A percentile compares a stretch with the other conserved stretches of the same genome.
Conservation (phyloP, 2,329 filamentous ascomycete species). For the Colletotrichum kahawae region DNA sequence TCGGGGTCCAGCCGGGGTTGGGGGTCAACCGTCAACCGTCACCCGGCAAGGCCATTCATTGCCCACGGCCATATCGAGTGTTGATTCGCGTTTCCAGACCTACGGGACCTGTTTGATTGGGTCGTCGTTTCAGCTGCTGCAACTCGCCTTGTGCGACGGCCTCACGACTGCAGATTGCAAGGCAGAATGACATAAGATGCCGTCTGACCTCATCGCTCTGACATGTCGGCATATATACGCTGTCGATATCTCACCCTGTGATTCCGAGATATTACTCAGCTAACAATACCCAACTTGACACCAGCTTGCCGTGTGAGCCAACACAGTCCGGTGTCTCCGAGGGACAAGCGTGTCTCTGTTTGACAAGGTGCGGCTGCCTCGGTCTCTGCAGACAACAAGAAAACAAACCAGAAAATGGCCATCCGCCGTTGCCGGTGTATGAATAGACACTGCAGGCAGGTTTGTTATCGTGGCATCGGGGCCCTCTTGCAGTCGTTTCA, state of each 20-base stretch:
- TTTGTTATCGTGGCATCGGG: background rate
- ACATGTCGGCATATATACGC: background rate
- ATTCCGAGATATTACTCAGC: background rate
- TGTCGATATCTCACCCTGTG: background rate
- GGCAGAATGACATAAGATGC: background rate
- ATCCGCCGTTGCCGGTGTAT: constrained; percentile 2
- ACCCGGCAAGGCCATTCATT: background rate
- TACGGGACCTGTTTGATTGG: background rate
- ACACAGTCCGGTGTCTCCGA: background rate
- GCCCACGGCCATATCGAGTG: background rate
- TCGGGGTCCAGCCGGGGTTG: background rate
- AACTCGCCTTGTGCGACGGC: background rate
- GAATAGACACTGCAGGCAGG: background rate
- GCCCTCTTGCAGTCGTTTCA: constrained; percentile 7
- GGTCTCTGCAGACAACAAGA: background rate
- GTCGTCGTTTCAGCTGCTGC: constrained; percentile 13
- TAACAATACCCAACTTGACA: background rate
- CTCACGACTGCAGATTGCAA: background rate
- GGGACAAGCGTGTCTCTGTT: background rate
- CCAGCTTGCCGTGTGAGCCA: background rate
- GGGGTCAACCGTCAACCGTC: background rate
- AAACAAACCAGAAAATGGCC: background rate
- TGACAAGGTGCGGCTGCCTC: background rate
- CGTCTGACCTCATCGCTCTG: constrained; percentile 6
- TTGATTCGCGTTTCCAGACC: background rate